Conservation (phyloP, 352 stramenopile species). For the Phytopythium delawarense region DNA sequence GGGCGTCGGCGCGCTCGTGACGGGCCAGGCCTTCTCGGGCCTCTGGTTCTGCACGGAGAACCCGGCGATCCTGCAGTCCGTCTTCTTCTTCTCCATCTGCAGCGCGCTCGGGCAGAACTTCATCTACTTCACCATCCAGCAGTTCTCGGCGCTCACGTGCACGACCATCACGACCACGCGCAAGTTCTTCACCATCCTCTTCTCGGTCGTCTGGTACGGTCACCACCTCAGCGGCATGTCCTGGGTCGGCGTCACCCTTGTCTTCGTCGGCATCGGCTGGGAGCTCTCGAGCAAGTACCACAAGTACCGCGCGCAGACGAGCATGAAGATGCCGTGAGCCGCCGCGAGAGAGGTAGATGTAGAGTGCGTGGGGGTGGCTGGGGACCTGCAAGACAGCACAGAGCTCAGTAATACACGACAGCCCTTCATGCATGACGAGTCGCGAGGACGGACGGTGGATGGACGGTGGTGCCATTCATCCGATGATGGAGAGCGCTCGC, state of each 20-base stretch:
- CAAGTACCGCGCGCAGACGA: slow-evolving; percentile 68
- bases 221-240: slow-evolving; percentile 90
- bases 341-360: neutral
- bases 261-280: slow-evolving; percentile 89
- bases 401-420: slow-evolving; percentile 2
- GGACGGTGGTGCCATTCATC: neutral
- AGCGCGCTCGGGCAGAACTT: slow-evolving; percentile 98
- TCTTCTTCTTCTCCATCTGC: slow-evolving; percentile 94
- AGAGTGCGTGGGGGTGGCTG: neutral
- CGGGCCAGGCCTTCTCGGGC: slow-evolving; percentile 63
- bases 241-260: slow-evolving; percentile 88
- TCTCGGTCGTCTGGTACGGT: slow-evolving; percentile 96
- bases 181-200: slow-evolving; percentile 99
- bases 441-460: too few species aligned
- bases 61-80: slow-evolving; percentile 73
- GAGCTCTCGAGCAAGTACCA: slow-evolving; percentile 85
- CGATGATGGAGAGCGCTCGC: neutral
- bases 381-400: neutral
- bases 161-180: slow-evolving; percentile 99
- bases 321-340: slow-evolving; percentile 22
- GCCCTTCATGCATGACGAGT: neutral
- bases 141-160: slow-evolving; percentile 97
- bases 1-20: slow-evolving; percentile 63
- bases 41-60: slow-evolving; percentile 84
- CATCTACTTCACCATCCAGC: slow-evolving; percentile 99